These are phyloP conservation scores for Fusarium ramigenum DNA, from an alignment of 2,329 filamentous ascomycete species.

Conservation along the genomic window DNA sequence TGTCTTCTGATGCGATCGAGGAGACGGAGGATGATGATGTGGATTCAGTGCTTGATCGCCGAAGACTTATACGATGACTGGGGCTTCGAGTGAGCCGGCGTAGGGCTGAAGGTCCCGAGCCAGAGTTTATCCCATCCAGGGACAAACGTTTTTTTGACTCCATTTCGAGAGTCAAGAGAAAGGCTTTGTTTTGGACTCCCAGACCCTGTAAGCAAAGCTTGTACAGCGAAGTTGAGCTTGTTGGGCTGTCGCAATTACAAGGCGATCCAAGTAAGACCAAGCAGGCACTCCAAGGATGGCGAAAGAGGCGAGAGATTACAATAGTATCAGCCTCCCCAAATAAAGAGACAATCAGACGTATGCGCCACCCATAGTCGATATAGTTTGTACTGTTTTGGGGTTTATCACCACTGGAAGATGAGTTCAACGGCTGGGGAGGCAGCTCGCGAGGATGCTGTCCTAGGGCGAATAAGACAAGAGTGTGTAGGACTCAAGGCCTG, in stretches of 20 bases:
- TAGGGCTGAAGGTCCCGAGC: slow-evolving; percentile 45
- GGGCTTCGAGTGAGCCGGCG: slow-evolving; percentile 46
- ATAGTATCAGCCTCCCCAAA: not conserved
- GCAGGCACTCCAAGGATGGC: not conserved
- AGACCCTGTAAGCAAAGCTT: not conserved
- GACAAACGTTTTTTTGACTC: slow-evolving; percentile 45
- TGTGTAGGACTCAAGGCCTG: slow-evolving; percentile 46
- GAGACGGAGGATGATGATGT: slow-evolving; percentile 40
- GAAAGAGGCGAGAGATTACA: slow-evolving; percentile 13
- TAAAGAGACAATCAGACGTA: slow-evolving; percentile 9
- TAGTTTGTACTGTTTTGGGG: slow-evolving; percentile 31
- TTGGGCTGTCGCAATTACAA: not conserved
- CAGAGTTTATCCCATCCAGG: slow-evolving; percentile 42
- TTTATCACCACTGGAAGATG: slow-evolving; percentile 19
- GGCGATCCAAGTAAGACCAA: not conserved
- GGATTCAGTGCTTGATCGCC: slow-evolving; percentile 46
- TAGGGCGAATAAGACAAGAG: slow-evolving; percentile 43
- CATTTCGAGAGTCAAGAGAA: slow-evolving; percentile 35
- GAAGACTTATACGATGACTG: slow-evolving; percentile 46
- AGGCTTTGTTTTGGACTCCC: not conserved
- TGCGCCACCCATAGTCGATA: slow-evolving; percentile 39
- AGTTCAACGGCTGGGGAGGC: slow-evolving; percentile 37
- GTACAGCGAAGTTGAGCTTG: not conserved
- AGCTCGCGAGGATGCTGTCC: slow-evolving; percentile 39
- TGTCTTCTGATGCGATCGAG: slow-evolving; percentile 40